phyloP scores from a whole-genome alignment of 192 early-diverging fungal species.

The Umbelopsis isabellina region DNA sequence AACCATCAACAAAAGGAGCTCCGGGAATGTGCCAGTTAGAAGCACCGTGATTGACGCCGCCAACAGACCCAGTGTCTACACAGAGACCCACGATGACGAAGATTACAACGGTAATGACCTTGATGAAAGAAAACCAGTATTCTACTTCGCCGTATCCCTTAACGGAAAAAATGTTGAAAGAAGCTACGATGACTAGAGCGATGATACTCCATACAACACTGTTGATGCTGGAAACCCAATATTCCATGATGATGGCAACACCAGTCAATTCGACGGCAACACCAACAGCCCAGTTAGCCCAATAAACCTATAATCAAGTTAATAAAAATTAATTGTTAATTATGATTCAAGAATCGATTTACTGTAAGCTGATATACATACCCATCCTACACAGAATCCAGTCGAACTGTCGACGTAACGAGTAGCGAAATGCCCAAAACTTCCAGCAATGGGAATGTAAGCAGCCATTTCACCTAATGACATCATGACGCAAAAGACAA shows the following conservation, averaged over 20 bases:
- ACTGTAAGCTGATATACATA: too few species aligned
- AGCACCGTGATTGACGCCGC: conserved; percentile 62
- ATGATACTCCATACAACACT: conserved; percentile 46
- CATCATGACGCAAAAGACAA: conserved; percentile 68
- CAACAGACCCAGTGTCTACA: conserved; percentile 67
- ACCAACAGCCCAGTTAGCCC: conserved; percentile 72
- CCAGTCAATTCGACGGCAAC: conserved; percentile 78
- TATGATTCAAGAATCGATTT: too few species aligned
- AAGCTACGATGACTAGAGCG: conserved; percentile 60
- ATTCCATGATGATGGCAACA: conserved; percentile 73
- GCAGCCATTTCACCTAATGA: conserved; percentile 85
- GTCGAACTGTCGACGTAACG: conserved; percentile 84
- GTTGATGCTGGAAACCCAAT: conserved; percentile 39
- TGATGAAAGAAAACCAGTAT: conserved; percentile 86
- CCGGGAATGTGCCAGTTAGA: conserved; percentile 65
- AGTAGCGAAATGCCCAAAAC: conserved; percentile 78
- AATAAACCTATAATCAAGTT: conserved; percentile 47
- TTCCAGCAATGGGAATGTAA: conserved; percentile 75
- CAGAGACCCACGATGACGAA: conserved; percentile 84
- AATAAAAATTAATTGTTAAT: too few species aligned
- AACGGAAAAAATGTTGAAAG: conserved; percentile 68
- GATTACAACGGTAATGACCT: conserved; percentile 79
- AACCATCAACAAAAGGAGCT: conserved; percentile 63
- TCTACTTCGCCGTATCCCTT: conserved; percentile 83
- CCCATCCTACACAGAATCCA: conserved; percentile 30